These are phyloP conservation scores for Bacidia rubella DNA, from an alignment of 495 filamentous ascomycete species.

Conservation along the genomic window DNA sequence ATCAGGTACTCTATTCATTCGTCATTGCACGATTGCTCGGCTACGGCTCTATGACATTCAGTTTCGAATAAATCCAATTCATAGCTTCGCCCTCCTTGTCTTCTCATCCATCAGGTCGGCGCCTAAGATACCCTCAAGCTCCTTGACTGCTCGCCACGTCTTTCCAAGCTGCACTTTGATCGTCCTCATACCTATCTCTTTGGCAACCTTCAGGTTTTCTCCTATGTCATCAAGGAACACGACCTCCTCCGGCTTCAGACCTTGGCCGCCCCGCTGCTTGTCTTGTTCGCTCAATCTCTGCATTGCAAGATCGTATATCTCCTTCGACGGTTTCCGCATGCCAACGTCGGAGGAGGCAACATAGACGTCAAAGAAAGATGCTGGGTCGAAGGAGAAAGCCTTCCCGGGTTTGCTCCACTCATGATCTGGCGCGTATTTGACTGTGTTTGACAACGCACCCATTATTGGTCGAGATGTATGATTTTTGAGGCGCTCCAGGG, in stretches of 20 bases:
- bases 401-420: constrained; percentile 21
- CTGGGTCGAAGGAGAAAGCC: constrained; percentile 25
- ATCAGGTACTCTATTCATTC: too few relatives aligned
- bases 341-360: constrained; percentile 76
- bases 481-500: constrained; percentile 33
- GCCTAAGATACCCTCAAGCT: constrained; percentile 43
- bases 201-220: constrained; percentile 75
- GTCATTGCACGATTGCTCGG: too few relatives aligned
- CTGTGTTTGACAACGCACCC: constrained; percentile 78
- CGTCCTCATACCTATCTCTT: constrained; percentile 60
- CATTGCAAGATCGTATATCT: constrained; percentile 66
- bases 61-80: too few relatives aligned
- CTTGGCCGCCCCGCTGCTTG: constrained; percentile 36
- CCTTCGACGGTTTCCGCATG: constrained; percentile 71
- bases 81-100: constrained; percentile 16
- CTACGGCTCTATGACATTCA: too few relatives aligned
- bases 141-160: constrained; percentile 59
- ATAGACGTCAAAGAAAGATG: constrained; percentile 64
- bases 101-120: constrained; percentile 38
- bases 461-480: constrained; percentile 51
- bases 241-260: constrained; percentile 51
- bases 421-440: constrained; percentile 62
- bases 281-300: constrained; percentile 46
- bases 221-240: constrained; percentile 95
- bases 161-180: constrained; percentile 71